A percentile compares a stretch with the other conserved stretches of the same genome.
phyloP scores from a whole-genome alignment of 768 basidiomycete genomes.

The Suillus plorans region DNA sequence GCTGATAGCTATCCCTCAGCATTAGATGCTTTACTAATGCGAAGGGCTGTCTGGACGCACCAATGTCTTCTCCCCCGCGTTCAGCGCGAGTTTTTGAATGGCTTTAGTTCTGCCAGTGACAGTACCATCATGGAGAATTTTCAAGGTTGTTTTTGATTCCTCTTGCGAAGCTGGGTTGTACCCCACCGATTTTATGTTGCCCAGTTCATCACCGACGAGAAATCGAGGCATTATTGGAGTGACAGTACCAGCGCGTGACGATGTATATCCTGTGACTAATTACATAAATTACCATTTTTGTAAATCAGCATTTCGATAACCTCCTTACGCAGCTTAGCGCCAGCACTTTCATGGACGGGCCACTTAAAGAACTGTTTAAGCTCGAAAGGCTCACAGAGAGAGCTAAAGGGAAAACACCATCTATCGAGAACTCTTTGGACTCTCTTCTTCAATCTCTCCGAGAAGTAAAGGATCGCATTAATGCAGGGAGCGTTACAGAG shows the following conservation, averaged over 20 bases:
- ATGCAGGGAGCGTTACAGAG: slow-evolving; percentile 47
- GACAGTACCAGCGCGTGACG: slow-evolving; percentile 2
- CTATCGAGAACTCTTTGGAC: slow-evolving; percentile 62
- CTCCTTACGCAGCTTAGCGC: too few relatives aligned
- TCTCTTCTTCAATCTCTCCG: slow-evolving; percentile 58
- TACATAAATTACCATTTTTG: slow-evolving; percentile 14
- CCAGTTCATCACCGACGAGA: slow-evolving; percentile 76
- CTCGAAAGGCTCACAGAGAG: slow-evolving; percentile 62
- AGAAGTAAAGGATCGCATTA: slow-evolving; percentile 52
- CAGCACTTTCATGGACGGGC: slow-evolving; percentile 56
- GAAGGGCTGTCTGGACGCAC: slow-evolving; percentile 33
- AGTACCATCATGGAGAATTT: slow-evolving; percentile 34
- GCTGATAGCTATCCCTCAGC: slow-evolving; percentile 63
- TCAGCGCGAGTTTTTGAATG: slow-evolving; percentile 41
- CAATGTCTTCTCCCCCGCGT: slow-evolving; percentile 31
- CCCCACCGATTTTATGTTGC: slow-evolving; percentile 63
- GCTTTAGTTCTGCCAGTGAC: slow-evolving; percentile 33
- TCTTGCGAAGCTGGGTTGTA: slow-evolving; percentile 36
- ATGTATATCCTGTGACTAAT: slow-evolving; percentile 16
- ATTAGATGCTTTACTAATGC: slow-evolving; percentile 18
- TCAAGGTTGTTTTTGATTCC: slow-evolving; percentile 34
- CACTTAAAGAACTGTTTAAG: slow-evolving; percentile 77
- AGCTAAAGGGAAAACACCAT: slow-evolving; percentile 51
- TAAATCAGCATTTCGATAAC: not conserved
- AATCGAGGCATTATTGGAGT: slow-evolving; percentile 58